A percentile compares a stretch with the other conserved stretches of the same genome.
Conservation (phyloP, 495 filamentous ascomycete species). For the Talaromyces nanjingensis region DNA sequence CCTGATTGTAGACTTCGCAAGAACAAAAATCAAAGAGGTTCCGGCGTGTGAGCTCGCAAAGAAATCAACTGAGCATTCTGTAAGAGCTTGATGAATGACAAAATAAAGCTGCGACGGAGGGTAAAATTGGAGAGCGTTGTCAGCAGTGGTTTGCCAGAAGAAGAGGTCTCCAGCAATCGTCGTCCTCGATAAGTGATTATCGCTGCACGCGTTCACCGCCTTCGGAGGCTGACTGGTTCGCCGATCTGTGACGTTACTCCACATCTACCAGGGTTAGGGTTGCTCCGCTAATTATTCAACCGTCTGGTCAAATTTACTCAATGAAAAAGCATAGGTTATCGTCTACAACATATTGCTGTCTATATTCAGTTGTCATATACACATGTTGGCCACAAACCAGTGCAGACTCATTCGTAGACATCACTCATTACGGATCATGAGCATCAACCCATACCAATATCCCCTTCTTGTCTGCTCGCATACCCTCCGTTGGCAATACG, state of each 20-base stretch:
- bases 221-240: constrained; percentile 2
- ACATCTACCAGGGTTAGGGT: background rate
- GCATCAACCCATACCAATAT: constrained; percentile 59
- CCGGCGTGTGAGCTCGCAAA: background rate
- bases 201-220: constrained; percentile 9
- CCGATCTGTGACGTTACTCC: constrained; percentile 6
- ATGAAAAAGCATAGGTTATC: background rate
- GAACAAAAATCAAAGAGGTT: background rate
- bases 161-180: background rate
- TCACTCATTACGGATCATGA: constrained; percentile 24
- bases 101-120: background rate
- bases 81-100: background rate
- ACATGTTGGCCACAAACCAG: background rate
- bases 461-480: constrained; percentile 67
- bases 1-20: background rate
- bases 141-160: background rate
- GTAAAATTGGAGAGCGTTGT: background rate
- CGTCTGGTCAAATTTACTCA: too few relatives aligned
- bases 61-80: background rate
- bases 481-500: constrained; percentile 64
- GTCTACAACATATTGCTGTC: background rate
- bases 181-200: background rate
- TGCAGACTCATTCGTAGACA: background rate
- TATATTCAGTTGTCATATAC: background rate
- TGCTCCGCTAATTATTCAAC: background rate